Evolutionary conservation across 257 asterid genomes (phyloP), one percentile per base, ranked within the genome.

Genomic region (Solanum lycopersicoides): DNA sequence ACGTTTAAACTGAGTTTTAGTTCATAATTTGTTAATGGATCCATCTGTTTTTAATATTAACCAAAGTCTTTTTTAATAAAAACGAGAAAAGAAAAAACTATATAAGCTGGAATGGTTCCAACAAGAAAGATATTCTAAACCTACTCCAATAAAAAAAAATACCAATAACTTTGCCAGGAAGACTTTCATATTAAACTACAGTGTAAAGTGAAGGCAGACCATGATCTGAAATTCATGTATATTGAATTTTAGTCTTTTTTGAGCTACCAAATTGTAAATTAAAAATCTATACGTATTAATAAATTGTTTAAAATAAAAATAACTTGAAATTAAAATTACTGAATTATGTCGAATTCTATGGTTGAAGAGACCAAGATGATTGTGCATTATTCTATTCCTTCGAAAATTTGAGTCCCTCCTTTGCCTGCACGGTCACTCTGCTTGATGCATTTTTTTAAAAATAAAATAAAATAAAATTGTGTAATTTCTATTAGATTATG

Each of bases 351-450:
- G 7, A 32, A 69, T 0, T 13, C 30, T 0, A 0, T 6, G 28
- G 14, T 3, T 4, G 10, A 25, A 80, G 30, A 41, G 16, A 80
- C 69, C 18, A 50, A 50, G 44, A 50, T 80, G 20, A 47, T 50
- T 32, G 69, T 18, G 0, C 7, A 47, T 82, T 82, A 82, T 30
- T 45, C 66, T 44, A 77, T 44, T 47, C 4, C 65, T 45, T 32
- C 0, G 28, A 28, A 30, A 79, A 28, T 14, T 28, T 44, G 28
- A 34, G n/a, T 47, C 18, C 6, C 45, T 82, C 44, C 85, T 82
- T 82, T 18, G 69, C 85, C 85, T 82, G 85, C 85, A 82, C 69
- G 85, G 85, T 47, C 69, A 82, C 85, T 82, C 85, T 82, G 18
- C 1, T 82, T 82, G 66, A 82, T 82, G 45, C 85, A 50, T 30